Evolutionary conservation across 208 protist species (phyloP), one percentile per base, ranked within the genome.

Genomic region (Vickermania spadyakhi): DNA sequence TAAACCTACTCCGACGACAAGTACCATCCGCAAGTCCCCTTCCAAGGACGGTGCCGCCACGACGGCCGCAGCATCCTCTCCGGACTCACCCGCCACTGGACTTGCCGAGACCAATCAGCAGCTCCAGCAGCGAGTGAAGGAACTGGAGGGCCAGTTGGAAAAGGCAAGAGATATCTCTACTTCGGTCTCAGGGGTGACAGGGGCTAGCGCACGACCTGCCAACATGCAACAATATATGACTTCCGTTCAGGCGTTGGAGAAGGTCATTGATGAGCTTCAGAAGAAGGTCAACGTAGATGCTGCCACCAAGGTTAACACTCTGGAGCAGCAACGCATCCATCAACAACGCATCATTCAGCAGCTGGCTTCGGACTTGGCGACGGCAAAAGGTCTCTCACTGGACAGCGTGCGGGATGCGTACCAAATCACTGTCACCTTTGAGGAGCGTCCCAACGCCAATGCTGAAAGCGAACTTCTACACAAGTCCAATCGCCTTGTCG

Each of bases 401-500:
- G 60, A 57, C 0, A 53, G 66, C n/a, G 58, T 83, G 3, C 60
- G 60, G 29, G 64, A 69, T 1, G 11, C 64, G 41, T 81, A 80
- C 55, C 51, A 53, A 2, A 23, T 61, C 27, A 30, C 52, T 27
- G 31, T 23, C 1, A 64, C 31, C 7, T 18, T 54, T 0, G 56
- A 60, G 3, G 69, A 77, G 45, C 41, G 72, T 28, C 66, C 64
- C 5, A 30, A 51, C 13, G 75, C 65, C 13, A 63, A 73, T 30
- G 52, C 81, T 27, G 62, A 66, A 42, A 60, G 31, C 27, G 66
- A 76, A 64, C 41, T 83, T 31, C 63, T 80, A 50, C 56, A 70
- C 55, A 78, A 79, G 63, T 73, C 61, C 45, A 81, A 81, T 60
- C 68, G 79, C 31, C 36, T 96, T 22, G 67, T 90, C 7, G 84